Conservation (phyloP, 2,329 filamentous ascomycete species). For the Colletotrichum musae region DNA sequence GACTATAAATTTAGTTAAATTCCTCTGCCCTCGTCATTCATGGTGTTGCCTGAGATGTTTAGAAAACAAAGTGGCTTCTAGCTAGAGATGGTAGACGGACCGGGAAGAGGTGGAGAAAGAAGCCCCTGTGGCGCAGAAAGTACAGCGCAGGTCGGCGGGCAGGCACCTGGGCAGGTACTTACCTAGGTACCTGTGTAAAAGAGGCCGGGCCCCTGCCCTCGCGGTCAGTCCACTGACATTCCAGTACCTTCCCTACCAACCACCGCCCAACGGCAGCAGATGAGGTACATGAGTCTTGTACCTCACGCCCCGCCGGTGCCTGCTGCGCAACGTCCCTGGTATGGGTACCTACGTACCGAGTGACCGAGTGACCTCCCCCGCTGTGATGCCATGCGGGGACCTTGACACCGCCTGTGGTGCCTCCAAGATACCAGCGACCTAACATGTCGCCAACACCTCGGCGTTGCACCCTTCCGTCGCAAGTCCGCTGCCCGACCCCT, state of each 20-base stretch:
- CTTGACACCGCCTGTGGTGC: slow-evolving; percentile 20
- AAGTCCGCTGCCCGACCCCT: slow-evolving; percentile 1
- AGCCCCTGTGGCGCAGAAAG: slow-evolving; percentile 19
- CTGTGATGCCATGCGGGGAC: slow-evolving; percentile 36
- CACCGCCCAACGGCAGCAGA: background rate
- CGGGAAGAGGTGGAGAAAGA: background rate
- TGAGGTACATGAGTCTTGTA: background rate
- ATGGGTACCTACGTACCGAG: background rate
- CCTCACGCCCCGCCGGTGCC: background rate
- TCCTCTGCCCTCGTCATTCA: no score
- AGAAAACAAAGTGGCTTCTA: no score
- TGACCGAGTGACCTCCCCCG: slow-evolving; percentile 1
- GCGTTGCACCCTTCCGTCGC: slow-evolving; percentile 34
- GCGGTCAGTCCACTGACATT: background rate
- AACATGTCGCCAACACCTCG: slow-evolving; percentile 27
- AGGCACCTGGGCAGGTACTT: background rate
- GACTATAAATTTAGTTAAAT: no score
- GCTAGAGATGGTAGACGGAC: no score
- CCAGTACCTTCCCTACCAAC: slow-evolving; percentile 4
- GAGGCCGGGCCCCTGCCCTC: no score
- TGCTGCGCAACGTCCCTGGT: no score
- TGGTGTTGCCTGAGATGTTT: no score
- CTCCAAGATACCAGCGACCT: slow-evolving; percentile 19
- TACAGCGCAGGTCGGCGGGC: background rate
- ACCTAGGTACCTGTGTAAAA: no score